Percentiles rank a stretch among this genome's conserved stretches.
Evolutionary conservation across 129 eudicot genomes (phyloP).

Genomic region (Smallanthus sonchifolius): DNA sequence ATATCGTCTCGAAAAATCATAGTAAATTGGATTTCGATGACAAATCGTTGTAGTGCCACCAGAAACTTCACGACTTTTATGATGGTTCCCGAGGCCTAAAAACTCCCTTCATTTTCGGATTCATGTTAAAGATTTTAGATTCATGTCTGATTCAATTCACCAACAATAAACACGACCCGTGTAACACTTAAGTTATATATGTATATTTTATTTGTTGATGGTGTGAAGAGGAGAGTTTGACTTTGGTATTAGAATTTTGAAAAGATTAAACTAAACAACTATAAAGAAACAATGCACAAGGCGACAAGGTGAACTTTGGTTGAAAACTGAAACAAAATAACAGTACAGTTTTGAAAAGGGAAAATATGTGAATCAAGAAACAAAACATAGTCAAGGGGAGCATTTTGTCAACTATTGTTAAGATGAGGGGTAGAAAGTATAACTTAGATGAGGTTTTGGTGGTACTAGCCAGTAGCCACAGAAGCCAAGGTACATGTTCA

Average conservation of each 20-base stretch:
- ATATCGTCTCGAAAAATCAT: no score
- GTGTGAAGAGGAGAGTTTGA: constrained; percentile 22
- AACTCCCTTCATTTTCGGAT: background rate
- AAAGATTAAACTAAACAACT: constrained; percentile 14
- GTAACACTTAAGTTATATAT: no score
- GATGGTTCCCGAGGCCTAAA: no score
- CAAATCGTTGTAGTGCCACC: no score
- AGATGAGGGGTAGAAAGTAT: constrained; percentile 9
- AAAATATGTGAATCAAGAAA: background rate
- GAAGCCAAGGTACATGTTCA: constrained; percentile 17
- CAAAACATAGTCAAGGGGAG: constrained; percentile 4
- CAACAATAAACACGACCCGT: no score
- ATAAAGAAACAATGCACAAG: constrained; percentile 13
- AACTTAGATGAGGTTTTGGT: background rate
- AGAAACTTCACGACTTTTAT: no score
- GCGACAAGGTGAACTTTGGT: constrained; percentile 6
- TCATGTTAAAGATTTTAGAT: background rate
- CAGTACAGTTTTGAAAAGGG: background rate
- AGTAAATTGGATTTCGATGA: no score
- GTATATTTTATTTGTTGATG: background rate
- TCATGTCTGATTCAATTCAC: background rate
- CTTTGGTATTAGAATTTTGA: constrained; percentile 9
- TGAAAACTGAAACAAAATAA: constrained; percentile 1
- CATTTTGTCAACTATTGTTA: background rate
- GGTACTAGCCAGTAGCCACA: constrained; percentile 13